phyloP scores from a whole-genome alignment of 768 basidiomycete genomes.

The Serendipita vermifera region DNA sequence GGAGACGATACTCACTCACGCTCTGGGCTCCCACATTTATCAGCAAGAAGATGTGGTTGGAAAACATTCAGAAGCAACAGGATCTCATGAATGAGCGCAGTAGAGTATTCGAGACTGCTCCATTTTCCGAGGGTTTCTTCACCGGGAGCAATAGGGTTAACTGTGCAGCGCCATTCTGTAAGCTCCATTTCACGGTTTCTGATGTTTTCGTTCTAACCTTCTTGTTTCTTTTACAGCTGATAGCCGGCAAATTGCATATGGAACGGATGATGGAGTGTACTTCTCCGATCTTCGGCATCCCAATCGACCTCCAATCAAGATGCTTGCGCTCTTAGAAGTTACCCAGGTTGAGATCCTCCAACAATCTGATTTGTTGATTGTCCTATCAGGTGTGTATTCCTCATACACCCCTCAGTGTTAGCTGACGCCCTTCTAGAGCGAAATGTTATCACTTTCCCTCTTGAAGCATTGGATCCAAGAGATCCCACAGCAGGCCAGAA shows the following conservation, averaged over 20 bases:
- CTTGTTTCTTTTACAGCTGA: slow-evolving; percentile 46
- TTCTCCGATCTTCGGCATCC: slow-evolving; percentile 72
- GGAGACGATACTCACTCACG: slow-evolving; percentile 82
- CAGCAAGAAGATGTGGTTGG: slow-evolving; percentile 87
- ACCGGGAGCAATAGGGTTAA: slow-evolving; percentile 73
- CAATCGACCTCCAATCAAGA: slow-evolving; percentile 67
- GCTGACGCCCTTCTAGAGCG: slow-evolving; percentile 44
- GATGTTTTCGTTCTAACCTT: not conserved
- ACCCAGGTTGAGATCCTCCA: slow-evolving; percentile 93
- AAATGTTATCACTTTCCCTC: slow-evolving; percentile 88
- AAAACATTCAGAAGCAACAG: slow-evolving; percentile 83
- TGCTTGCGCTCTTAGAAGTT: slow-evolving; percentile 78
- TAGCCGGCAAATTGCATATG: slow-evolving; percentile 80
- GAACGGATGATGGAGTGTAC: slow-evolving; percentile 96
- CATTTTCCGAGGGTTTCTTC: slow-evolving; percentile 83
- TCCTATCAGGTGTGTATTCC: slow-evolving; percentile 70
- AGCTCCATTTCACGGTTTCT: slow-evolving; percentile 27
- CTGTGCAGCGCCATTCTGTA: slow-evolving; percentile 80
- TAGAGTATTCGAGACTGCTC: slow-evolving; percentile 70
- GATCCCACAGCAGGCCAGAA: slow-evolving; percentile 87
- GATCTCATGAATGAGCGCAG: slow-evolving; percentile 71
- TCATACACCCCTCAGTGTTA: not conserved
- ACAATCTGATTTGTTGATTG: slow-evolving; percentile 88
- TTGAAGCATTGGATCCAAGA: slow-evolving; percentile 79
- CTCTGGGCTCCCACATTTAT: slow-evolving; percentile 81